A percentile compares a stretch with the other conserved stretches of the same genome.
These are phyloP conservation scores for Sedum album DNA, from an alignment of 164 flowering plant genomes.

Conservation along the genomic window DNA sequence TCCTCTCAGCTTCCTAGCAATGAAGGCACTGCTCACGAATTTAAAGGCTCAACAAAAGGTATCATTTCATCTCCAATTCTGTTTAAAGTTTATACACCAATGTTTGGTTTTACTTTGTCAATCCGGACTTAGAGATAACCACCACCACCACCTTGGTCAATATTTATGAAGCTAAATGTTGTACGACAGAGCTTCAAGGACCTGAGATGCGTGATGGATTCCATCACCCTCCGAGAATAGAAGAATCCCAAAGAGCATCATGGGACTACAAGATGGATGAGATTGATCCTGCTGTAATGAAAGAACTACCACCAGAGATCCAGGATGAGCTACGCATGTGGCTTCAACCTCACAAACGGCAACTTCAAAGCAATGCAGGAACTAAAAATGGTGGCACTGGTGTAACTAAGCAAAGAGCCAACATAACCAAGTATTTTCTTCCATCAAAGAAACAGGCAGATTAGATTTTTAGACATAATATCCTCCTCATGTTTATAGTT, in stretches of 20 bases:
- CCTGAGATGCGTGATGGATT: slow-evolving; percentile 6
- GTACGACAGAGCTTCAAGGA: slow-evolving; percentile 9
- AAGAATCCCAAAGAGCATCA: slow-evolving; percentile 20
- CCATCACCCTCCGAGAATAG: slow-evolving; percentile 9
- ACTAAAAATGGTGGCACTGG: slow-evolving; percentile 20
- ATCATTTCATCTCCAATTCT: background rate
- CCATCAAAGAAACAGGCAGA: slow-evolving; percentile 28
- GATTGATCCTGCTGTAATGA: slow-evolving; percentile 64
- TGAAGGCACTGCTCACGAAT: slow-evolving; percentile 11
- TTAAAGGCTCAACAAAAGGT: slow-evolving; percentile 18
- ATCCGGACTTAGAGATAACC: too few species aligned
- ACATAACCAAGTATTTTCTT: slow-evolving; percentile 57
- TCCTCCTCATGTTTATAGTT: background rate
- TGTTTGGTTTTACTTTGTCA: too few species aligned
- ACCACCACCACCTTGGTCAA: too few species aligned
- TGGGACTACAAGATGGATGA: slow-evolving; percentile 62
- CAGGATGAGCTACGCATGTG: slow-evolving; percentile 55
- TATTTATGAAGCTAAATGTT: slow-evolving; percentile 13
- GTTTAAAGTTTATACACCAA: background rate
- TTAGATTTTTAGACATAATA: background rate
- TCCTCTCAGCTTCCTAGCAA: slow-evolving; percentile 13
- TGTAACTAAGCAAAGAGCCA: slow-evolving; percentile 35
- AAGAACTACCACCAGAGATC: slow-evolving; percentile 73
- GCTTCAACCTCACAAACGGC: too few species aligned
- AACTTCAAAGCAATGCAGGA: background rate